Conservation (phyloP, 2,329 filamentous ascomycete genomes). For the Colletotrichum endophyticum region DNA sequence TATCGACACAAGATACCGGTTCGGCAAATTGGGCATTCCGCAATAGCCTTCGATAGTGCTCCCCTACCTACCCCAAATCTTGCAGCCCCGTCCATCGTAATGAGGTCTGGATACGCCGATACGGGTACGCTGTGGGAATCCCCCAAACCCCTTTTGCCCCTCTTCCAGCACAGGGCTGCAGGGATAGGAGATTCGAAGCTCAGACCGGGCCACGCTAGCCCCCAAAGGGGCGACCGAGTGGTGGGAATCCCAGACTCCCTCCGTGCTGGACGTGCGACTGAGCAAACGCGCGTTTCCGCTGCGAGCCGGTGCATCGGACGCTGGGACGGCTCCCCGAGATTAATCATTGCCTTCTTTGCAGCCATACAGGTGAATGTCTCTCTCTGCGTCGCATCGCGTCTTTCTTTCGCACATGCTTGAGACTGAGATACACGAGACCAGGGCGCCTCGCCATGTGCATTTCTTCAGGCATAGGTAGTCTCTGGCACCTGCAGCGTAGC, state of each 20-base stretch:
- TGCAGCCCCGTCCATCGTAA: neutral
- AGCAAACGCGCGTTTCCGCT: neutral
- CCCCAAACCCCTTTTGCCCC: neutral
- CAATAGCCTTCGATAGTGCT: neutral
- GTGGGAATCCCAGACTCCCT: neutral
- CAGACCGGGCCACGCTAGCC: neutral
- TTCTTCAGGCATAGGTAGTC: neutral
- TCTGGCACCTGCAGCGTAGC: neutral
- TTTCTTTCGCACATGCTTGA: neutral
- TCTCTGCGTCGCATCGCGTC: neutral
- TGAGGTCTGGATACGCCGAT: neutral
- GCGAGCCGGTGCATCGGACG: neutral
- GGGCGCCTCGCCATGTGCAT: neutral
- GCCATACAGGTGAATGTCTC: neutral
- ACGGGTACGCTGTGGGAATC: neutral
- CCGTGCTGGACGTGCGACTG: neutral
- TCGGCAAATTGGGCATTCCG: constrained; percentile 1
- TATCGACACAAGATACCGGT: neutral
- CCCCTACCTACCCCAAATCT: neutral
- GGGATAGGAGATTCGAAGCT: neutral
- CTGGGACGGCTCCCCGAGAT: neutral
- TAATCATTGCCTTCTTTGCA: neutral
- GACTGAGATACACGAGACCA: neutral
- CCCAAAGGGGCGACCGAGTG: neutral
- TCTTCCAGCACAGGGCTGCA: constrained; percentile 10